phyloP scores from a whole-genome alignment of 2,329 filamentous ascomycete species.

The Chrysosporium keratinophilum region DNA sequence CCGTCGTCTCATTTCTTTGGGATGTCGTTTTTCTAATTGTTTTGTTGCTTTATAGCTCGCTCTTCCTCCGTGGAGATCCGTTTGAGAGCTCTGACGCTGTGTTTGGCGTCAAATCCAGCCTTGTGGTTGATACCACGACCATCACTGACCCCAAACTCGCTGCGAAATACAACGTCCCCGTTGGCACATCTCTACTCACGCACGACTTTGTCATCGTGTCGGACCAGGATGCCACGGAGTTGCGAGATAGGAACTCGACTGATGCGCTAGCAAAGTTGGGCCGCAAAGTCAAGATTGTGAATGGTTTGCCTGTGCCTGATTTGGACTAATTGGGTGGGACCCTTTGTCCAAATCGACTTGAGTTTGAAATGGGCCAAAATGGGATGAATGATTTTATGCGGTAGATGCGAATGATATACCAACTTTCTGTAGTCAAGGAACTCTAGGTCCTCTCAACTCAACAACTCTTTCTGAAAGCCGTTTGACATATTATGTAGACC shows the following conservation, averaged over 20 bases:
- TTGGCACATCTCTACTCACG: slow-evolving; percentile 53
- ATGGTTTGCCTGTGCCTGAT: slow-evolving; percentile 67
- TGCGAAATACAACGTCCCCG: slow-evolving; percentile 50
- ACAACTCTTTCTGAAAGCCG: no score
- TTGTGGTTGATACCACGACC: slow-evolving; percentile 56
- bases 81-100: slow-evolving; percentile 78
- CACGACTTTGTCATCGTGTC: slow-evolving; percentile 72
- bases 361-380: no score
- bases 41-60: slow-evolving; percentile 43
- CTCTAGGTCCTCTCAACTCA: no score
- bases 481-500: no score
- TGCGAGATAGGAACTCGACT: slow-evolving; percentile 57
- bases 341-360: not conserved
- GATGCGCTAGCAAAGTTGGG: slow-evolving; percentile 59
- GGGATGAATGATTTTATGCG: not conserved
- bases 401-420: not conserved
- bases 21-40: not conserved
- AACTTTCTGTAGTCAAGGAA: no score
- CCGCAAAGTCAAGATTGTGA: slow-evolving; percentile 58
- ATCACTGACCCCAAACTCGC: slow-evolving; percentile 45
- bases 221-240: slow-evolving; percentile 54
- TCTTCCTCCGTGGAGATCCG: slow-evolving; percentile 67
- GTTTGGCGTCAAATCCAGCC: slow-evolving; percentile 73
- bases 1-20: slow-evolving; percentile 3
- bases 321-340: slow-evolving; percentile 37